These are phyloP conservation scores for Polyporus tsugae DNA, from an alignment of 1,284 basidiomycete species.

Conservation along the genomic window DNA sequence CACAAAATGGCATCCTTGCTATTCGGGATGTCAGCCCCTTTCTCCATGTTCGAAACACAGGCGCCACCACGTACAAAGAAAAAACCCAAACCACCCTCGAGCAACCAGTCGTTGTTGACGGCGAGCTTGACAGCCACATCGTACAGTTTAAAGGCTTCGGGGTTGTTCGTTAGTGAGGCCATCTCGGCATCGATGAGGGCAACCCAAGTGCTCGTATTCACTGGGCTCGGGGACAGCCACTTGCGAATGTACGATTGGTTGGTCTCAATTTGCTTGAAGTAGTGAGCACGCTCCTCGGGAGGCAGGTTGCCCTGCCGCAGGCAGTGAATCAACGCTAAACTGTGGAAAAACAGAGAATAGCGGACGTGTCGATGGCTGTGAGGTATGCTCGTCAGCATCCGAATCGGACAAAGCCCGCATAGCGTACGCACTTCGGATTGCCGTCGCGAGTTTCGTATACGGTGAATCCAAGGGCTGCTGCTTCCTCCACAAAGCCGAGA, in stretches of 20 bases:
- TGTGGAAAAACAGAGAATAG: conserved; percentile 73
- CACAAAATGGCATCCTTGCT: conserved; percentile 79
- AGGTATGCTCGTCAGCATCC: conserved; percentile 12
- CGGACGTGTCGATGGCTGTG: conserved; percentile 70
- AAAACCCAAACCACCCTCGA: conserved; percentile 75
- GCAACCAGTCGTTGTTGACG: conserved; percentile 69
- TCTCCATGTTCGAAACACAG: not conserved
- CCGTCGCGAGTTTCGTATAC: conserved; percentile 63
- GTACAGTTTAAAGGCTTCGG: conserved; percentile 69
- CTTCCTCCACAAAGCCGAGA: conserved; percentile 63
- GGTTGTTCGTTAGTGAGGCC: conserved; percentile 61
- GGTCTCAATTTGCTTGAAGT: conserved; percentile 61
- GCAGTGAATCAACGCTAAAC: conserved; percentile 65
- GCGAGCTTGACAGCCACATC: conserved; percentile 74
- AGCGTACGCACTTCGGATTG: conserved; percentile 64
- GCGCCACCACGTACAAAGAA: conserved; percentile 55
- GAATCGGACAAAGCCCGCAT: not conserved
- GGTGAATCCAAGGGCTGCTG: conserved; percentile 66
- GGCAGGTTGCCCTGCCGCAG: conserved; percentile 54
- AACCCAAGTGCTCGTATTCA: conserved; percentile 72
- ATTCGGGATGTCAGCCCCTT: conserved; percentile 18
- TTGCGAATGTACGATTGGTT: conserved; percentile 69
- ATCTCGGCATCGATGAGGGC: conserved; percentile 75
- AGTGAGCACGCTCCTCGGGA: conserved; percentile 48
- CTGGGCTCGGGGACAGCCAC: conserved; percentile 74